Evolutionary conservation across 257 asterid species (phyloP), one percentile per base, ranked within the genome.

Genomic region (Solanum bukasovii): DNA sequence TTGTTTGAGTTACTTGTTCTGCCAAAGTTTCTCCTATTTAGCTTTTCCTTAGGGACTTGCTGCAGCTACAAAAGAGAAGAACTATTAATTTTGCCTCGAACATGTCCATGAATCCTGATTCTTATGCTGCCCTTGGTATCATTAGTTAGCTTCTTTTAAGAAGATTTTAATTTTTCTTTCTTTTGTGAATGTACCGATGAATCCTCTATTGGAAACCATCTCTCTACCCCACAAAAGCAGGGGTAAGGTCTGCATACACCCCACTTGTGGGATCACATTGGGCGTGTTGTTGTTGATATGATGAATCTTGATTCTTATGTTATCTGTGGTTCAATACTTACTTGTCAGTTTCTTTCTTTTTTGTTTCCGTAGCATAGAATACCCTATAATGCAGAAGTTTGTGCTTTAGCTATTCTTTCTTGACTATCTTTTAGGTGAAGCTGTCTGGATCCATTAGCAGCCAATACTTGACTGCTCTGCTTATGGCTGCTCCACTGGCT

Each of bases 381-480:
- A 46, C 29, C 68, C 6, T 81, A 18, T 46, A 65, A 46, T 81
- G 13, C 42, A 81, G 68, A 81, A 81, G 2, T 5, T 81, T 37
- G 56, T 46, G 40, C 27, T 9, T 81, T 16, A 78, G 27, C 11
- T 44, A 25, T 44, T 79, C 16, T 42, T 44, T 27, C 40, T 44
- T 42, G 65, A 9, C 65, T 29, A 29, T 46, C 68, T 81, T 46
- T 81, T 96, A 96, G 99, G 99, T 97, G 90, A 95, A 94, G 90
- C 98, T 97, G 71, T 96, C 99, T 37, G 99, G 99, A 88, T 95
- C 99, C 5, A 72, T 97, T 84, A 96, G 99, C 90, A 97, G 99
- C 91, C 99, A 96, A 91, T 97, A 96, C 91, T 90, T 97, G 91
- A 97, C 99, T 87, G 98, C 99, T 74, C 92, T 97, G 87, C 98